Base-by-base conservation (phyloP, 2,329 filamentous ascomycete genomes). In the Botrytis paeoniae region DNA sequence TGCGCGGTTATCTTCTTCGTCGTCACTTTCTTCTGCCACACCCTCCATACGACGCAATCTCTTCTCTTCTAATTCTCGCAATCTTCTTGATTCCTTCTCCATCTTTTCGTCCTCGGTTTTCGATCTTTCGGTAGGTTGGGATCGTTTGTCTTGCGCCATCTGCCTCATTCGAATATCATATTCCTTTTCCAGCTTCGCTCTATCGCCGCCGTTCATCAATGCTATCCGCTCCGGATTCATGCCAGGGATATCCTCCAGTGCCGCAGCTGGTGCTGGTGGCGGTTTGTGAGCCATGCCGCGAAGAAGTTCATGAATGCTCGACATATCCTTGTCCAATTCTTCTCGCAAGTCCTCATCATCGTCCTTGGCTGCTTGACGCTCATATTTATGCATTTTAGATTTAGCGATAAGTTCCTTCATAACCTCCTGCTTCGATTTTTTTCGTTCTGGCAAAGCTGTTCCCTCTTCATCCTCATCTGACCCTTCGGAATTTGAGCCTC, bases 381-480 rank as follows among this genome's bases (percentile, higher is more conserved):
- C 95, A 80, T 95, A 95, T 83, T 97, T 98, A 87, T 98, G 89
- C 75, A 93, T 86, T 81, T 99, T 99, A 1, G 95, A 98, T 83
- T 99, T 99, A 74, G 95, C 93, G 77, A 99, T 98, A 75, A 99
- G 88, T 82, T 99, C 97, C 79, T 97, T 92, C 93, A 98, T 98
- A 68, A 99, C 93, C 82, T 99, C 96, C 71, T 96, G 93, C 83
- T 98, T 98, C 4, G 91, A 91, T 85, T 98, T 99, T 82, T 97
- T 98, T 74, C 92, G 88, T 78, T 95, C 92, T 0, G 94, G 94
- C 75, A 91, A 84, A 32, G 86, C 86, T 8, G 84, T 85, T 9
- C 85, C 85, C 5, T 83, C 84, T 4, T 85, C 86, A n/a, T 85
- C 85, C 7, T 83, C 85, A 4, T 85, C 86, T 69, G 85, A 84